These are phyloP conservation scores for Lasiodiplodia citricola DNA, from an alignment of 2,329 filamentous ascomycete species.

Conservation along the genomic window DNA sequence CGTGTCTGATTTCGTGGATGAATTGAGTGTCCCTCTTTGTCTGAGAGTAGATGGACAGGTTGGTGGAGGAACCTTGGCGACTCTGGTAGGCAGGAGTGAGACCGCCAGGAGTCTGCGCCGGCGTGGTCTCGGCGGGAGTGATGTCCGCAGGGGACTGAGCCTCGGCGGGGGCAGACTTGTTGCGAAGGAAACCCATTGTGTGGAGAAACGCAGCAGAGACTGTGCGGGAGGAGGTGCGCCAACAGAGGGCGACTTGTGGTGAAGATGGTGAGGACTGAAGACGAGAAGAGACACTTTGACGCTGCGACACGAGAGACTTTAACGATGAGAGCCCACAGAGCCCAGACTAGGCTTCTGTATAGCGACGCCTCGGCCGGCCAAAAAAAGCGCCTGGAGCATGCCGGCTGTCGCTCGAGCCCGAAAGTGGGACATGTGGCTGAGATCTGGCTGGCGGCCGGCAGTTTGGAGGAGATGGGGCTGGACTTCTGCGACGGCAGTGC, in stretches of 20 bases:
- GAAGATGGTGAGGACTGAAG: background rate
- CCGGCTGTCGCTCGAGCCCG: background rate
- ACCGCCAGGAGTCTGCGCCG: background rate
- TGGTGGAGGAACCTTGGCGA: conserved; percentile 14
- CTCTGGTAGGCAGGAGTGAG: conserved; percentile 23
- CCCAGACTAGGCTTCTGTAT: background rate
- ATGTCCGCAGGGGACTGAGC: background rate
- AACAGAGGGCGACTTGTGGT: background rate
- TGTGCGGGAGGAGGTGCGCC: background rate
- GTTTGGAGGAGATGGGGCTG: conserved; percentile 1
- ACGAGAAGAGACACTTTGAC: background rate
- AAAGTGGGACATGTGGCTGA: background rate
- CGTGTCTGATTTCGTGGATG: conserved; percentile 25
- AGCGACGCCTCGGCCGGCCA: conserved; percentile 1
- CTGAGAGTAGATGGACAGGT: conserved; percentile 14
- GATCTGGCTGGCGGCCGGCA: background rate
- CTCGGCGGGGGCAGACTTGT: background rate
- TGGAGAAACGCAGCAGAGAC: background rate
- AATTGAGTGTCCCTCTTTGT: conserved; percentile 14
- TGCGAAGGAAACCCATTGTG: background rate
- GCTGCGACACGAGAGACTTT: conserved; percentile 4
- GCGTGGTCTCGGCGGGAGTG: background rate
- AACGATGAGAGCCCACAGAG: background rate
- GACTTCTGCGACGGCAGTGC: background rate
- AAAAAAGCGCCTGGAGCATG: conserved; percentile 2